phyloP scores from a whole-genome alignment of 2,329 filamentous ascomycete species.

The Aspergillus transmontanensis region DNA sequence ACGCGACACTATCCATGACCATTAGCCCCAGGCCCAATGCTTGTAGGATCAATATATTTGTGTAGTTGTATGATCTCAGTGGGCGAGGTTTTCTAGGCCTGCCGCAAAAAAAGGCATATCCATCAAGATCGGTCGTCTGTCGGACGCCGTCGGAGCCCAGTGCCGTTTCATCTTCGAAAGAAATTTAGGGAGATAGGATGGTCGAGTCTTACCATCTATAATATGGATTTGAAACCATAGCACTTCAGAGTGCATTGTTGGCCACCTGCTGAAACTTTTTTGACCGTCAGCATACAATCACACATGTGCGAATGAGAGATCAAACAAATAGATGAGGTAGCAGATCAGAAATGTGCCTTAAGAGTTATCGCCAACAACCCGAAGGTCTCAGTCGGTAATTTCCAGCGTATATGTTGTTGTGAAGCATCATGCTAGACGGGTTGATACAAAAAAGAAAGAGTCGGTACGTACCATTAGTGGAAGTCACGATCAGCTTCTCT shows the following conservation, averaged over 20 bases:
- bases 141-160: slow-evolving; percentile 85
- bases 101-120: slow-evolving; percentile 84
- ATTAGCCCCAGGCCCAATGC: slow-evolving; percentile 32
- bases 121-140: slow-evolving; percentile 67
- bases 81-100: slow-evolving; percentile 99
- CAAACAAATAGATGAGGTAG: slow-evolving; percentile 18
- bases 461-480: slow-evolving; percentile 29
- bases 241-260: background rate
- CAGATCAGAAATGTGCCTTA: slow-evolving; percentile 79
- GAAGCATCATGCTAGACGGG: slow-evolving; percentile 58
- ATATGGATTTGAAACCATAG: background rate
- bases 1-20: background rate
- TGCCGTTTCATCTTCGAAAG: slow-evolving; percentile 63
- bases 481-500: background rate
- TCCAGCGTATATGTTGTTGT: slow-evolving; percentile 72
- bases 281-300: slow-evolving; percentile 21
- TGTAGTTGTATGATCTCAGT: slow-evolving; percentile 64
- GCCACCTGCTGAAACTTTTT: slow-evolving; percentile 12
- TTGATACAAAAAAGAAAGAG: slow-evolving; percentile 35
- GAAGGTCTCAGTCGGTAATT: slow-evolving; percentile 88
- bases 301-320: slow-evolving; percentile 14
- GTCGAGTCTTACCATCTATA: slow-evolving; percentile 10
- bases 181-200: slow-evolving; percentile 2
- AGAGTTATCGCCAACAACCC: slow-evolving; percentile 73
- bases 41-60: slow-evolving; percentile 23